Base-by-base conservation (phyloP, 2,329 filamentous ascomycete species). In the Pyrenochaeta sp. region DNA sequence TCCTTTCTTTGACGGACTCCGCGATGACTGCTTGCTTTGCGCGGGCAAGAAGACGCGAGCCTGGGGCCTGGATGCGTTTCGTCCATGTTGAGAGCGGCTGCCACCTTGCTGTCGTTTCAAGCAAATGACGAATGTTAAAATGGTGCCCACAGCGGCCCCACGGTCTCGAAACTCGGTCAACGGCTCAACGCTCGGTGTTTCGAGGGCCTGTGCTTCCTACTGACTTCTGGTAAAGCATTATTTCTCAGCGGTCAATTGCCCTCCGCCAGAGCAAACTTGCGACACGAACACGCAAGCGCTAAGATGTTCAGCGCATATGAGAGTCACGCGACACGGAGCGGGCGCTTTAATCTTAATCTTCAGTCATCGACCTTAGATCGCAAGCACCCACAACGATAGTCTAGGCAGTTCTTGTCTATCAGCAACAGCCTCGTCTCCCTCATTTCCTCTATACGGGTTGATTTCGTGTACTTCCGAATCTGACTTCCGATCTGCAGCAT, bases 61-160 rank as follows among this genome's bases (percentile, higher is more conserved):
- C 22, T 25, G 40, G 13, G 13, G 19, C 24, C 40, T 43, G 22
- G n/a, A 13, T 15, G 42, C 25, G 24, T 25, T 44, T 44, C 9
- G 25, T 27, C 22, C 22, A 43, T 44, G 22, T 27, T 12, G 12
- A 44, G 42, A 28, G 42, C 25, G 47, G 57, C 58, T 63, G 54
- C 58, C 52, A 68, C 52, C 56, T 57, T 62, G 52, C 58, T 19
- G 53, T n/a, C 45, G 68, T 71, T 71, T 71, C 68, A 69, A 46
- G 61, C 63, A 66, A 52, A 69, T 67, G 58, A 68, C 53, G 49
- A 50, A 47, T 39, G 42, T 50, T 28, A 25, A 13, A 24, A 30
- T 30, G 28, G 28, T 30, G 39, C 32, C 55, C 43, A 44, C 47
- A 39, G 39, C 34, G 37, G 64, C 44, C 59, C 57, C 57, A 59